Evolutionary conservation across 192 early-diverging fungal species (phyloP).

Genomic region (Endogone sp.): DNA sequence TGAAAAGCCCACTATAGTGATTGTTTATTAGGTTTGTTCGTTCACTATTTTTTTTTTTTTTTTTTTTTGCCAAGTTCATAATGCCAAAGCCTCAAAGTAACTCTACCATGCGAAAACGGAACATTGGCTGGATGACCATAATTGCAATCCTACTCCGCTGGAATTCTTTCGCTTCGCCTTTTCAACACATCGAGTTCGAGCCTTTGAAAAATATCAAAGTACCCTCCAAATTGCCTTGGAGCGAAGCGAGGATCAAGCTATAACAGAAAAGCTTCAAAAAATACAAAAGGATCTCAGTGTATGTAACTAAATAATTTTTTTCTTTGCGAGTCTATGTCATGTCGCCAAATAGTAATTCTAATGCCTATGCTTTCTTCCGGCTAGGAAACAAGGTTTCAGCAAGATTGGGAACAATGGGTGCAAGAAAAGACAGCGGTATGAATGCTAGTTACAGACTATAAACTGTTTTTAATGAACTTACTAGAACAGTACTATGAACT

Average conservation of each 20-base stretch:
- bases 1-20: conserved; percentile 4
- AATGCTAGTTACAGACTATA: not conserved
- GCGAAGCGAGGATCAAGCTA: conserved; percentile 1
- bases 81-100: conserved; percentile 9
- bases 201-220: conserved; percentile 12
- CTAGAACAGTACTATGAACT: no score
- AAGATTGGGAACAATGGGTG: conserved; percentile 15
- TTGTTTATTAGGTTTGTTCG: conserved; percentile 5
- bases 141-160: conserved; percentile 5
- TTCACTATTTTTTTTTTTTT: conserved; percentile 6
- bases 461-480: no score
- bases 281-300: conserved; percentile 10
- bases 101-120: conserved; percentile 3
- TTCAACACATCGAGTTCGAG: conserved; percentile 12
- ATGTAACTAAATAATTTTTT: conserved; percentile 16
- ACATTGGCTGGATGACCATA: conserved; percentile 11
- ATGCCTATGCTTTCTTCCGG: conserved; percentile 6
- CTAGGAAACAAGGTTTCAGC: conserved; percentile 11
- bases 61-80: conserved; percentile 7
- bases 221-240: conserved; percentile 9
- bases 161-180: conserved; percentile 20
- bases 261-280: conserved; percentile 7
- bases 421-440: conserved; percentile 16
- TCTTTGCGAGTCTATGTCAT: not conserved
- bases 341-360: not conserved